Conservation (phyloP, 2,329 filamentous ascomycete genomes). For the Sarocladium kiliense region DNA sequence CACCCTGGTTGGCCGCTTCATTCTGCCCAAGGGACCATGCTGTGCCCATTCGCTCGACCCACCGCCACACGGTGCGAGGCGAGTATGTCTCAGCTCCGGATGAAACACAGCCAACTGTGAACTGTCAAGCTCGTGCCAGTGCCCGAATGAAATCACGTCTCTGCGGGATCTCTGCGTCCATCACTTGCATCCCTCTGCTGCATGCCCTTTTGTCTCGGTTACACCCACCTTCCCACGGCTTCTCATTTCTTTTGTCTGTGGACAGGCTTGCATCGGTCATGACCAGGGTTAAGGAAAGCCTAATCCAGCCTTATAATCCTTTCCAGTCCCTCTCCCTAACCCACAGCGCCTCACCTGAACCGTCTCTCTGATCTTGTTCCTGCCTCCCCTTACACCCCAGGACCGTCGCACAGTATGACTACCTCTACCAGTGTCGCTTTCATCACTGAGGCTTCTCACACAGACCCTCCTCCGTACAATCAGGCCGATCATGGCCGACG, state of each 20-base stretch:
- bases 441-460: background rate
- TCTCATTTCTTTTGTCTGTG: conserved; percentile 2
- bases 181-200: conserved; percentile 10
- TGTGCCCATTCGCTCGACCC: conserved; percentile 9
- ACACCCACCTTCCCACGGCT: background rate
- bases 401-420: background rate
- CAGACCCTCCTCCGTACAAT: background rate
- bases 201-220: conserved; percentile 12
- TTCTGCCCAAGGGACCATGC: conserved; percentile 11
- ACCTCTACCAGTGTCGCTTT: conserved; percentile 6
- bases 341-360: conserved; percentile 21
- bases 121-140: conserved; percentile 5
- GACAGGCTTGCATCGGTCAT: background rate
- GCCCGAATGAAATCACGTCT: background rate
- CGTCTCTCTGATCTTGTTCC: conserved; percentile 12
- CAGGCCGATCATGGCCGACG: conserved; percentile 2
- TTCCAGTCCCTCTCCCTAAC: conserved; percentile 14
- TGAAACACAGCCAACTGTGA: conserved; percentile 26
- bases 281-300: background rate
- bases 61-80: conserved; percentile 11
- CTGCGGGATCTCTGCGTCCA: conserved; percentile 10
- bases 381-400: background rate
- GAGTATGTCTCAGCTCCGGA: conserved; percentile 25
- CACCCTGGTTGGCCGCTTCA: conserved; percentile 8
- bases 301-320: conserved; percentile 17